These are phyloP conservation scores for Stachybotrys echinatus DNA, from an alignment of 2,329 filamentous ascomycete genomes.

Conservation along the genomic window DNA sequence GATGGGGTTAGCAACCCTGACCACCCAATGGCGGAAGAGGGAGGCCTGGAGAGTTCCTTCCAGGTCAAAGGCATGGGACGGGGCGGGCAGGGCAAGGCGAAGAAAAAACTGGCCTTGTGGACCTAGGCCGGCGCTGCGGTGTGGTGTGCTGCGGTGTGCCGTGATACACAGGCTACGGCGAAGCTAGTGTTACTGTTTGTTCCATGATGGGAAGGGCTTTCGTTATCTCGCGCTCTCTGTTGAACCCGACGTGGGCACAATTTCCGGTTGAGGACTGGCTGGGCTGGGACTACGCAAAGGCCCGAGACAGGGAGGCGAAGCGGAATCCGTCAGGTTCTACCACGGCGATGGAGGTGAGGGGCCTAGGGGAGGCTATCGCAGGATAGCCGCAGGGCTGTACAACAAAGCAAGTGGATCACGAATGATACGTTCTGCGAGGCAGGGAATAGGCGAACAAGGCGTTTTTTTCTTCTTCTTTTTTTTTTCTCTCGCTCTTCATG, in stretches of 20 bases:
- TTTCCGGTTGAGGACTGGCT: no score
- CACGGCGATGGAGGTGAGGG: neutral
- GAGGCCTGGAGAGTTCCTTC: conserved; percentile 13
- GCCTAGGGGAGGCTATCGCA: conserved; percentile 4
- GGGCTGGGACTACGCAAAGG: no score
- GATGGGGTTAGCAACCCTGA: conserved; percentile 56
- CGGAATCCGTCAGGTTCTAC: no score
- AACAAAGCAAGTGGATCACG: conserved; percentile 5
- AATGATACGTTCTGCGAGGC: neutral
- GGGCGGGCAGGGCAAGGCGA: neutral
- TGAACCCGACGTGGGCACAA: no score
- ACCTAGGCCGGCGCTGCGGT: neutral
- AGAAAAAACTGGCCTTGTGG: neutral
- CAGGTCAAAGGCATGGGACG: conserved; percentile 4
- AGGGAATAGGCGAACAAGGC: conserved; percentile 2
- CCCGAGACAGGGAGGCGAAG: no score
- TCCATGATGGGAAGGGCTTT: no score
- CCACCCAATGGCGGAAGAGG: conserved; percentile 19
- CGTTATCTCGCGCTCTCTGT: no score
- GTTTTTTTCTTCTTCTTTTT: conserved; percentile 5
- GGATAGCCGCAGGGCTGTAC: conserved; percentile 1
- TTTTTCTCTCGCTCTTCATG: conserved; percentile 4
- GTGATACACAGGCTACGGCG: neutral
- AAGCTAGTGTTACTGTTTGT: neutral
- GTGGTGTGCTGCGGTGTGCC: no score